Base-by-base conservation (phyloP, 805 yeast genomes). In the Kuraishia capsulata region DNA sequence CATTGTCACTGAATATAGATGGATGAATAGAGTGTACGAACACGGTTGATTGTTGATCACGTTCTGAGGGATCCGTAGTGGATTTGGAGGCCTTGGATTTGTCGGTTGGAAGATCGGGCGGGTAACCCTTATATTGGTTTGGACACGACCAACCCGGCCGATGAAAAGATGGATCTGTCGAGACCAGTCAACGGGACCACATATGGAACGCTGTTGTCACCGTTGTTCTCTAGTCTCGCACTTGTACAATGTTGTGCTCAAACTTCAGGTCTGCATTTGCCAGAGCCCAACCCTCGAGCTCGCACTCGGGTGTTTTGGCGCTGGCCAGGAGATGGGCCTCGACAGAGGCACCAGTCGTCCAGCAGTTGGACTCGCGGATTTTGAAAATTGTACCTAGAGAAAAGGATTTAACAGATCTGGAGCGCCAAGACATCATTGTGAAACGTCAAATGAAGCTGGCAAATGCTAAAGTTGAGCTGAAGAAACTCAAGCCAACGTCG, bases 401-500 rank as follows among this genome's bases (percentile, higher is more conserved):
- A 38, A 44, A 65, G 5, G 77, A 72, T 46, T 53, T 76, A 42
- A 84, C 90, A 6, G 86, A 77, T 23, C 67, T 88, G 57, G 97
- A 88, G 61, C 67, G 67, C 50, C 92, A 83, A 65, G 95, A 88
- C 60, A 73, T 65, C 42, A 68, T 76, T 45, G 75, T 81, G 49
- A 73, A 72, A 47, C 71, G 81, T 58, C 92, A 88, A 61, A 68
- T 84, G 35, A 80, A 78, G 55, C 69, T 85, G 45, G 73, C 85
- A 39, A 76, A 78, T 54, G 78, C 81, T 32, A 73, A 73, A 43
- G 86, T 83, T 23, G 71, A 71, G 49, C 69, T 88, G 69, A 86
- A 83, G 59, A 71, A 73, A 44, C 75, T 77, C 51, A 86, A 86
- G 49, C 90, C 92, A 35, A 73, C 78, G 20, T 81, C 92, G 34